A percentile compares a stretch with the other conserved stretches of the same genome.
phyloP scores from a whole-genome alignment of 2,329 filamentous ascomycete species.

The Penicillium sp. region DNA sequence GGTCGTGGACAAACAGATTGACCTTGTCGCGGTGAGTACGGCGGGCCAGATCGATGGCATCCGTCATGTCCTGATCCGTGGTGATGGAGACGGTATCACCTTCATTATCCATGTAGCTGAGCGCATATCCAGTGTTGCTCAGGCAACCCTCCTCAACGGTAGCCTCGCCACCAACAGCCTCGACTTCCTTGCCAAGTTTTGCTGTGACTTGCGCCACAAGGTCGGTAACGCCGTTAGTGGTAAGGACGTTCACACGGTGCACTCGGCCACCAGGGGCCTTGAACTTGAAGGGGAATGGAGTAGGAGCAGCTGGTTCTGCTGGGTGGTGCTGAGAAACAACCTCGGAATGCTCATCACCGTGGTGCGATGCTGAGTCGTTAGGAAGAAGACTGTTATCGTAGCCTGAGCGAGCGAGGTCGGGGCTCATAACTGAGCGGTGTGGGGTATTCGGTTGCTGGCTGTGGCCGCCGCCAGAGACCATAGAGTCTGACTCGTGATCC shows the following conservation, averaged over 20 bases:
- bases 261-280: constrained; percentile 94
- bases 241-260: constrained; percentile 82
- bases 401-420: constrained; percentile 62
- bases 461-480: constrained; percentile 86
- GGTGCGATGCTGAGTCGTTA: constrained; percentile 91
- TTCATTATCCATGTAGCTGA: constrained; percentile 96
- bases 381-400: constrained; percentile 77
- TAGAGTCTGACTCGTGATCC: constrained; percentile 90
- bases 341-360: constrained; percentile 74
- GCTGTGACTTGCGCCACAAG: constrained; percentile 74
- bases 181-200: constrained; percentile 82
- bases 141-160: constrained; percentile 76
- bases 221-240: constrained; percentile 75
- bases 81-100: constrained; percentile 97
- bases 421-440: constrained; percentile 76
- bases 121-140: constrained; percentile 74
- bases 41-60: constrained; percentile 82
- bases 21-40: constrained; percentile 83
- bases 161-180: constrained; percentile 78
- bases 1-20: constrained; percentile 94
- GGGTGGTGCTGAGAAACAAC: constrained; percentile 61
- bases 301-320: constrained; percentile 60
- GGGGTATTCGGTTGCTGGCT: constrained; percentile 70
- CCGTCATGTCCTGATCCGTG: constrained; percentile 86
- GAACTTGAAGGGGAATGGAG: constrained; percentile 97